These are phyloP conservation scores for Phytophthora macrochlamydospora DNA, from an alignment of 352 stramenopile species.

Conservation along the genomic window DNA sequence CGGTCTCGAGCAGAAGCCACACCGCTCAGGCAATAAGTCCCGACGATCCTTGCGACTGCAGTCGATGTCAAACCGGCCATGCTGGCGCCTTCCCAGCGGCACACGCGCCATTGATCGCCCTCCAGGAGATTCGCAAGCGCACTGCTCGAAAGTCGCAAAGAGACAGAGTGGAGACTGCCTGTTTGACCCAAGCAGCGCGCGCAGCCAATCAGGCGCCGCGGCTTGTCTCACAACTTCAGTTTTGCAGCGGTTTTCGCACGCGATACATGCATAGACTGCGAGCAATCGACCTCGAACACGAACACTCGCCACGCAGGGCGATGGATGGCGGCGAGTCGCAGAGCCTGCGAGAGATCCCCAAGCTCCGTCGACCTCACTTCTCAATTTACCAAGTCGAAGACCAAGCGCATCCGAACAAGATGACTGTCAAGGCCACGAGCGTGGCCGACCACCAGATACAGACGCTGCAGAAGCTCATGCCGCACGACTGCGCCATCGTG, in stretches of 20 bases:
- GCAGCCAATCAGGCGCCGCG: slow-evolving; percentile 18
- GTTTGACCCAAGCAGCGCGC: slow-evolving; percentile 8
- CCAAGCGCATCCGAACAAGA: neutral
- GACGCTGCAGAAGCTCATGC: slow-evolving; percentile 39
- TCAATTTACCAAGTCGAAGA: slow-evolving; percentile 15
- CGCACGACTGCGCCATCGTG: slow-evolving; percentile 37
- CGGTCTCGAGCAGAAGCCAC: no score
- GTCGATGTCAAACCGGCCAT: neutral
- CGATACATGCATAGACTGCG: neutral
- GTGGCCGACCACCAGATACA: slow-evolving; percentile 25
- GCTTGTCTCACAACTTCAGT: slow-evolving; percentile 37
- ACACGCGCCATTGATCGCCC: slow-evolving; percentile 15
- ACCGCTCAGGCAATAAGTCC: no score
- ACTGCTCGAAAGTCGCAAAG: slow-evolving; percentile 1
- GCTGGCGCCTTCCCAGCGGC: neutral
- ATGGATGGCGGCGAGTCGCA: neutral
- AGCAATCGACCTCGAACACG: slow-evolving; percentile 1
- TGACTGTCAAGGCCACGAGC: slow-evolving; percentile 15
- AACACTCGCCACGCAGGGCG: slow-evolving; percentile 1
- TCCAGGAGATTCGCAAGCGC: slow-evolving; percentile 8
- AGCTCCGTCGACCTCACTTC: slow-evolving; percentile 11
- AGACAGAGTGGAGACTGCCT: slow-evolving; percentile 4
- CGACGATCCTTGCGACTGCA: no score
- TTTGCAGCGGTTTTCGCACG: slow-evolving; percentile 14
- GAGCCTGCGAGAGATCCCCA: neutral